Evolutionary conservation across 2,329 filamentous ascomycete species (phyloP), one percentile per base, ranked within the genome.

Genomic region (Colletotrichum musicola): DNA sequence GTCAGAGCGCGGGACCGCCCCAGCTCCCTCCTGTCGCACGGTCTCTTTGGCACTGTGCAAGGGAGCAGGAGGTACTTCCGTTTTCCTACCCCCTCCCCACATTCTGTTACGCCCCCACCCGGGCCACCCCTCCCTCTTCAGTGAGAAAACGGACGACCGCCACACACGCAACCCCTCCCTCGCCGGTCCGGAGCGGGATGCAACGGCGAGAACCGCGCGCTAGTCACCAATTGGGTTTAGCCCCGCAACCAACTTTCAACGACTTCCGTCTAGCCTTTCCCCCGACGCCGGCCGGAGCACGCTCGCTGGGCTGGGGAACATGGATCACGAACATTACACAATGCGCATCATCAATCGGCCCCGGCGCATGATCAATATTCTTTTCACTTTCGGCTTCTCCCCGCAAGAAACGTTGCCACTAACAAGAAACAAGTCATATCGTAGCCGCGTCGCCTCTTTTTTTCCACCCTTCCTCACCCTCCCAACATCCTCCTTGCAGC

Each of bases 121-220:
- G 22, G 22, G 22, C 22, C 22, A 25, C 22, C 30, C 30, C 30
- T 35, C 30, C 30, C 30, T 35, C 30, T 35, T 35, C 6, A 42
- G 16, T 20, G 50, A 64, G 9, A 47, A 18, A 47, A 47, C 14
- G 44, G 49, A 20, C 46, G 18, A 61, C 47, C 47, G 18, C 18
- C n/a, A 38, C 40, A 38, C 40, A 13, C 30, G 27, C 35, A n/a
- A 44, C 46, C 30, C 59, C 18, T 40, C 62, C 55, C 65, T 46
- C 42, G 40, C 66, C 62, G 62, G 55, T 55, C 57, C 67, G 67
- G 67, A 69, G 58, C 67, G 63, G 67, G 61, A 71, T 71, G 60
- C 65, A 62, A 71, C 69, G 69, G 69, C 66, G 69, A 69, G 53
- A 66, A 40, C 69, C 69, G 69, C 58, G 53, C 66, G 62, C 69